A percentile compares a stretch with the other conserved stretches of the same genome.
Evolutionary conservation across 371 early-diverging fungal species (phyloP).

Genomic region (Mucor indicus): DNA sequence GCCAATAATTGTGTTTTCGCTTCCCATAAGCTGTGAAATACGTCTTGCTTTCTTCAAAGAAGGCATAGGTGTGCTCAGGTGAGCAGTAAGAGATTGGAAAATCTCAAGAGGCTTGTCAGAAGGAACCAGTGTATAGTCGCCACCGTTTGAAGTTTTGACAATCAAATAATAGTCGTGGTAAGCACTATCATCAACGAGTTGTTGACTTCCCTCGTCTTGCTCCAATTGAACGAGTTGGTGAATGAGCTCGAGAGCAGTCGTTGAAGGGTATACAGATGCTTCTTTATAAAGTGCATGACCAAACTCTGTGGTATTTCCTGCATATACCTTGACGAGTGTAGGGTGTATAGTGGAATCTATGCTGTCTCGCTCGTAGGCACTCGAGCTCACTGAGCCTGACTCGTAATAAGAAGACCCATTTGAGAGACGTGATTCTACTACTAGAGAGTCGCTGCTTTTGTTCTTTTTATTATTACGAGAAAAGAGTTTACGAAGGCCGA

Average conservation of each 20-base stretch:
- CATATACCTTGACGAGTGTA: slow-evolving; percentile 12
- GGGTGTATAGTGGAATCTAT: too few relatives aligned
- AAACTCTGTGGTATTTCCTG: slow-evolving; percentile 48
- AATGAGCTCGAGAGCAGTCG: slow-evolving; percentile 51
- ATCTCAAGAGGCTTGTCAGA: slow-evolving; percentile 54
- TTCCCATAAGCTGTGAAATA: slow-evolving; percentile 45
- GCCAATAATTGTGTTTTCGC: slow-evolving; percentile 34
- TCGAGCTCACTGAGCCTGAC: too few relatives aligned
- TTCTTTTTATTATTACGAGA: slow-evolving; percentile 28
- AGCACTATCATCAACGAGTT: too few relatives aligned
- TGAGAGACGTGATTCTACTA: too few relatives aligned
- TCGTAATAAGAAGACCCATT: too few relatives aligned
- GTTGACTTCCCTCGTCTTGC: too few relatives aligned
- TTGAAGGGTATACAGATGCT: slow-evolving; percentile 38
- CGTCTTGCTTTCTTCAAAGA: slow-evolving; percentile 43
- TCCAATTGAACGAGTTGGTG: slow-evolving; percentile 33
- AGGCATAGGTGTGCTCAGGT: slow-evolving; percentile 53
- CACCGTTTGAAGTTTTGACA: slow-evolving; percentile 39
- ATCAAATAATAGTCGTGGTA: slow-evolving; percentile 42
- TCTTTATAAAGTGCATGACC: slow-evolving; percentile 27
- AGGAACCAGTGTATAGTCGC: slow-evolving; percentile 34
- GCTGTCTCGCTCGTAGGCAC: too few relatives aligned
- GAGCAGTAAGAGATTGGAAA: slow-evolving; percentile 49
- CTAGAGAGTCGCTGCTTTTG: slow-evolving; percentile 19
- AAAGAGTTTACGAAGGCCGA: slow-evolving; percentile 44